Percentiles rank a stretch among this genome's conserved stretches.
These are phyloP conservation scores for Stachybotrys echinatus DNA, from an alignment of 2,329 filamentous ascomycete genomes.

Conservation along the genomic window DNA sequence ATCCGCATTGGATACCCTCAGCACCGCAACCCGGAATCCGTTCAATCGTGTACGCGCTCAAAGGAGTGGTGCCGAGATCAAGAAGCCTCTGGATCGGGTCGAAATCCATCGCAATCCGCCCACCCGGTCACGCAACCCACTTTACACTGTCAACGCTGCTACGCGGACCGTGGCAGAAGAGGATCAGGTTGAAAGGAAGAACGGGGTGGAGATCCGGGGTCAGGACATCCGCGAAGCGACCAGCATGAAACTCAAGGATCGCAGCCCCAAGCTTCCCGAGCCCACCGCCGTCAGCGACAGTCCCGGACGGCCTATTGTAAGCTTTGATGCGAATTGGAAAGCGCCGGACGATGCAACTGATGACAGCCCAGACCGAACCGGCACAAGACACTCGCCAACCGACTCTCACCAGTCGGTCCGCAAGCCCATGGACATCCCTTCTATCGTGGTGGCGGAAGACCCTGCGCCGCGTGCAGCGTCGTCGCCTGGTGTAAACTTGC, in stretches of 20 bases:
- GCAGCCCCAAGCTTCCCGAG: conserved; percentile 80
- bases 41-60: conserved; percentile 31
- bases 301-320: conserved; percentile 90
- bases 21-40: conserved; percentile 25
- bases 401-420: conserved; percentile 19
- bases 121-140: conserved; percentile 74
- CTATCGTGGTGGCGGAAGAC: conserved; percentile 50
- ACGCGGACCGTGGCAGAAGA: conserved; percentile 21
- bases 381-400: conserved; percentile 10
- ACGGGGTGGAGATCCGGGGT: conserved; percentile 76
- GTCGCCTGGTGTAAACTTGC: conserved; percentile 22
- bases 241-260: conserved; percentile 80
- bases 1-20: conserved; percentile 24
- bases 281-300: conserved; percentile 88
- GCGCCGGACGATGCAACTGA: conserved; percentile 66
- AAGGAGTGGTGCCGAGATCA: conserved; percentile 29
- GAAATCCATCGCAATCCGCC: conserved; percentile 85
- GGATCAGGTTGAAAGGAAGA: conserved; percentile 55
- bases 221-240: conserved; percentile 89
- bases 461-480: conserved; percentile 25
- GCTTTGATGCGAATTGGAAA: conserved; percentile 84
- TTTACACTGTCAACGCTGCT: conserved; percentile 65
- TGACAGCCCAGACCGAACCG: conserved; percentile 45
- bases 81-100: conserved; percentile 41
- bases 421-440: conserved; percentile 41